Conservation (phyloP, 345 rosid genomes). For the Litchi chinensis region DNA sequence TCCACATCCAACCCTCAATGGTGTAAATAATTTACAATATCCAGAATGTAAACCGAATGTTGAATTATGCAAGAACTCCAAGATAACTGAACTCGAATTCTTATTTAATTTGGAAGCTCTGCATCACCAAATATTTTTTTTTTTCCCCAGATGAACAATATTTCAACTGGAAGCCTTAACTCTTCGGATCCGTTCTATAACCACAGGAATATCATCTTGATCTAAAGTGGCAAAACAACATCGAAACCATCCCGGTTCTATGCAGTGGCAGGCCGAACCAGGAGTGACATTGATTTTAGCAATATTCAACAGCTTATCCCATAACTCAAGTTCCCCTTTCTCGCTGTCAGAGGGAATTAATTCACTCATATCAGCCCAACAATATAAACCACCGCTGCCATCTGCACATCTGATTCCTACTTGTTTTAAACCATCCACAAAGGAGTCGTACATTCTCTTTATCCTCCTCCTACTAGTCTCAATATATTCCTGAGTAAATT, state of each 20-base stretch:
- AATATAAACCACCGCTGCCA: slow-evolving; percentile 71
- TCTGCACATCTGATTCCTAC: slow-evolving; percentile 63
- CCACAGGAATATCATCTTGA: slow-evolving; percentile 61
- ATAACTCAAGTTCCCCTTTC: slow-evolving; percentile 86
- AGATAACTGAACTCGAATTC: slow-evolving; percentile 5
- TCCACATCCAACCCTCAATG: slow-evolving; percentile 16
- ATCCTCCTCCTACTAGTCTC: slow-evolving; percentile 62
- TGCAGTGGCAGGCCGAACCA: slow-evolving; percentile 66
- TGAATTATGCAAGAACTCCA: slow-evolving; percentile 24
- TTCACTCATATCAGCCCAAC: slow-evolving; percentile 88
- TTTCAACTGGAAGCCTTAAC: slow-evolving; percentile 46
- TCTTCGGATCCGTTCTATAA: slow-evolving; percentile 57
- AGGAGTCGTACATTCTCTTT: slow-evolving; percentile 40
- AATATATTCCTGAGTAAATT: slow-evolving; percentile 58
- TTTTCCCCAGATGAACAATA: slow-evolving; percentile 4
- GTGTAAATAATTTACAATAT: slow-evolving; percentile 19
- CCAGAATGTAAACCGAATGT: slow-evolving; percentile 23
- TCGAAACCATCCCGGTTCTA: slow-evolving; percentile 95
- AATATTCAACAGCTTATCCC: slow-evolving; percentile 67
- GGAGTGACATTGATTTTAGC: slow-evolving; percentile 88
- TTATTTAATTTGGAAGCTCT: slow-evolving; percentile 13
- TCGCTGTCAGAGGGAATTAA: slow-evolving; percentile 71
- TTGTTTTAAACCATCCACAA: slow-evolving; percentile 64
- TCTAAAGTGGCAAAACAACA: slow-evolving; percentile 78
- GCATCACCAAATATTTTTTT: not conserved